A percentile compares a stretch with the other conserved stretches of the same genome.
These are phyloP conservation scores for Smittium culicis DNA, from an alignment of 371 early-diverging fungal species.

Conservation along the genomic window DNA sequence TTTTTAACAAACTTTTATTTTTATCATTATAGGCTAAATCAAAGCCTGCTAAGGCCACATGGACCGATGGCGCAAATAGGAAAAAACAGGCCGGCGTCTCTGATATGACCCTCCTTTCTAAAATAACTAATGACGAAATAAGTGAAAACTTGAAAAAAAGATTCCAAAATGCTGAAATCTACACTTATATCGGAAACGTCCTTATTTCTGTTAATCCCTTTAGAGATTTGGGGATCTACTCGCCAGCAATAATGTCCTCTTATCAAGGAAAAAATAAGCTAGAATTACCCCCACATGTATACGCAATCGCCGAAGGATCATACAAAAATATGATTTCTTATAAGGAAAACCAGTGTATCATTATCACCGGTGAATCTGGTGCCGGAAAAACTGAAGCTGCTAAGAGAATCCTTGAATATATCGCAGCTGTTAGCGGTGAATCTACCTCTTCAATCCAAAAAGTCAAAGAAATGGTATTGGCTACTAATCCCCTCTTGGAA, in stretches of 20 bases:
- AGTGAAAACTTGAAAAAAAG: constrained; percentile 72
- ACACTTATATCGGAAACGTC: constrained; percentile 78
- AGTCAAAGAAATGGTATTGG: constrained; percentile 90
- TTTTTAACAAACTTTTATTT: too few species aligned
- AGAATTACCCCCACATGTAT: constrained; percentile 79
- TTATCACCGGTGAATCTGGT: constrained; percentile 85
- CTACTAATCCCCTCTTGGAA: constrained; percentile 94
- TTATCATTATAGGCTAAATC: not conserved
- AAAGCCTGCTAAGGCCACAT: constrained; percentile 52
- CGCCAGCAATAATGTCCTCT: constrained; percentile 45
- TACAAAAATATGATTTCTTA: constrained; percentile 90
- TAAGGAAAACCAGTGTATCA: constrained; percentile 96
- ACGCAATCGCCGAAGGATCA: constrained; percentile 70
- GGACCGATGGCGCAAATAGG: constrained; percentile 58
- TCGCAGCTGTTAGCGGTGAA: constrained; percentile 83
- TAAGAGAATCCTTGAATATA: constrained; percentile 90
- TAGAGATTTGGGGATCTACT: constrained; percentile 54
- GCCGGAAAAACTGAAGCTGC: constrained; percentile 94
- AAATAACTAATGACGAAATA: constrained; percentile 72
- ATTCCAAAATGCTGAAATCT: constrained; percentile 49
- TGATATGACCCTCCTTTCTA: constrained; percentile 76
- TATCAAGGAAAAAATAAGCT: constrained; percentile 72
- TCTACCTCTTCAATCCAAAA: constrained; percentile 51
- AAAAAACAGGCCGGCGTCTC: constrained; percentile 75
- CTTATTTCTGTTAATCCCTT: constrained; percentile 81